Percentiles rank a stretch among this genome's conserved stretches.
Conservation (phyloP, 129 eudicot genomes). For the Logfia minima region DNA sequence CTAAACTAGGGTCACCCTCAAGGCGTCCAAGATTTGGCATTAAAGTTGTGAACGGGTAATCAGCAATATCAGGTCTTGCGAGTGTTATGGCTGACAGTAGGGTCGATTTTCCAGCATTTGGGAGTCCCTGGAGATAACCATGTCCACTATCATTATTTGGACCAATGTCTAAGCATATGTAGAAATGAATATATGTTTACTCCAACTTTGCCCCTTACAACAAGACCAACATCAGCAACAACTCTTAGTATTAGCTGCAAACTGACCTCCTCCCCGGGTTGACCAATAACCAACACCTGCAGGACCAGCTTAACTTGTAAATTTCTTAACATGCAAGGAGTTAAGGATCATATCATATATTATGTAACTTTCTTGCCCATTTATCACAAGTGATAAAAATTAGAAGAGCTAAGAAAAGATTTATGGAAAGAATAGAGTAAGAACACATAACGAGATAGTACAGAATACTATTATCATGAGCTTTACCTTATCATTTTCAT, state of each 20-base stretch:
- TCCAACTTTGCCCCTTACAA: slow-evolving; percentile 42
- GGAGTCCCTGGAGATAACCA: slow-evolving; percentile 70
- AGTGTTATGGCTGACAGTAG: slow-evolving; percentile 83
- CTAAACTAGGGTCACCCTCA: slow-evolving; percentile 93
- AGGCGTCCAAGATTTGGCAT: slow-evolving; percentile 99
- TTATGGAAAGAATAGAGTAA: slow-evolving; percentile 13
- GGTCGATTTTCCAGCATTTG: slow-evolving; percentile 97
- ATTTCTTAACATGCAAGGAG: slow-evolving; percentile 13
- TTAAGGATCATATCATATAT: neutral
- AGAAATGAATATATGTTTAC: neutral
- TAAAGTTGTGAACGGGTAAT: slow-evolving; percentile 94
- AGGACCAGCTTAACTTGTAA: slow-evolving; percentile 1
- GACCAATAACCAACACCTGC: slow-evolving; percentile 86
- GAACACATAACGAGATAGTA: slow-evolving; percentile 14
- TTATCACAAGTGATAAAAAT: neutral
- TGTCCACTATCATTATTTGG: neutral
- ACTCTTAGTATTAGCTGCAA: slow-evolving; percentile 88
- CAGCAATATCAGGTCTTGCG: slow-evolving; percentile 96
- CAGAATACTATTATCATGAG: neutral
- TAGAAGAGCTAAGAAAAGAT: neutral
- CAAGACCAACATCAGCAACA: slow-evolving; percentile 96
- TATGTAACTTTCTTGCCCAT: slow-evolving; percentile 2
- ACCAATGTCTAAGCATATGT: neutral
- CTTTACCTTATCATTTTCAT: slow-evolving; percentile 82
- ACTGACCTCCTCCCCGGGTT: slow-evolving; percentile 86